A percentile compares a stretch with the other conserved stretches of the same genome.
Evolutionary conservation across 495 filamentous ascomycete species (phyloP).

Genomic region (Penicillium bialowiezense): DNA sequence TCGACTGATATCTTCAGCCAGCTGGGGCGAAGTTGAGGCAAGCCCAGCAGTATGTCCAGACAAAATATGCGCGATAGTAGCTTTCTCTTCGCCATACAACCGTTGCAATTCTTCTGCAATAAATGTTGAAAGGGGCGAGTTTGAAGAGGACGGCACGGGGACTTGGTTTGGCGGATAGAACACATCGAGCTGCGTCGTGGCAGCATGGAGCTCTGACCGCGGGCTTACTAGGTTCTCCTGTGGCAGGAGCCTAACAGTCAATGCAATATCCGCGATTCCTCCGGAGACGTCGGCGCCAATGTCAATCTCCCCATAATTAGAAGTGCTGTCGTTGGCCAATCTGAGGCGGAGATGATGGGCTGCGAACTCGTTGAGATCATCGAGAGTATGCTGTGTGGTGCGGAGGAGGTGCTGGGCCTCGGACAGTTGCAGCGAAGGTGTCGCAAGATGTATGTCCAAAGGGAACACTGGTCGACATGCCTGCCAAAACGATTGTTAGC

Average conservation of each 20-base stretch:
- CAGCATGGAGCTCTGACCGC: constrained; percentile 60
- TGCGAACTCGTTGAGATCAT: constrained; percentile 90
- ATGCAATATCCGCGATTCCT: constrained; percentile 51
- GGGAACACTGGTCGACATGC: constrained; percentile 87
- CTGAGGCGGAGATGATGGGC: constrained; percentile 82
- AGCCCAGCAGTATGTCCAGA: constrained; percentile 40
- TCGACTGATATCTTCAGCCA: constrained; percentile 51
- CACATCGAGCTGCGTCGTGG: constrained; percentile 71
- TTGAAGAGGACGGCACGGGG: constrained; percentile 64
- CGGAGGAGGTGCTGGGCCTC: constrained; percentile 78
- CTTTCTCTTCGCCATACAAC: constrained; percentile 85
- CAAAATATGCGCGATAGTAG: constrained; percentile 80
- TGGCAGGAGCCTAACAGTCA: constrained; percentile 67
- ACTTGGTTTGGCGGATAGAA: constrained; percentile 74
- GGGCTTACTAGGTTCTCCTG: constrained; percentile 54
- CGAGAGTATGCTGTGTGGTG: constrained; percentile 83
- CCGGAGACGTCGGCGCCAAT: neutral
- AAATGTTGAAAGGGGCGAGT: constrained; percentile 73
- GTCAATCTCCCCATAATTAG: constrained; percentile 3
- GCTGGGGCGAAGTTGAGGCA: constrained; percentile 41
- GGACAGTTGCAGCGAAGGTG: constrained; percentile 59
- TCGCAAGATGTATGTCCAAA: constrained; percentile 74
- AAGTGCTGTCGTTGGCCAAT: constrained; percentile 48
- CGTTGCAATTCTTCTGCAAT: constrained; percentile 76
- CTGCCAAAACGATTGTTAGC: constrained; percentile 43